A percentile compares a stretch with the other conserved stretches of the same genome.
phyloP scores from a whole-genome alignment of 1,284 basidiomycete genomes.

The Volvariella volvacea region DNA sequence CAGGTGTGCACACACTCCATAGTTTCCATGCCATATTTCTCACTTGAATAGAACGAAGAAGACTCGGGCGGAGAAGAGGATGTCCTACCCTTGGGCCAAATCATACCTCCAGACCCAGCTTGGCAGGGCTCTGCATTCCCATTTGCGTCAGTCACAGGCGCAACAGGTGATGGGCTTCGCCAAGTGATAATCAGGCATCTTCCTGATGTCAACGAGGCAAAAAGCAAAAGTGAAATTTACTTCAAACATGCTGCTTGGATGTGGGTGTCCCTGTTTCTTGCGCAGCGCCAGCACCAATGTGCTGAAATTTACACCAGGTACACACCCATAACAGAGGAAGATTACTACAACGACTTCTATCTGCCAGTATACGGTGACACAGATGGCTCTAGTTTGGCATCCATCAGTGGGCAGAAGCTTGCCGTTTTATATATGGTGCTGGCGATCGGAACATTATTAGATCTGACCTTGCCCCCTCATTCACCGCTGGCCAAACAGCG shows the following conservation, averaged over 20 bases:
- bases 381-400: conserved; percentile 27
- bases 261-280: conserved; percentile 31
- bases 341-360: conserved; percentile 47
- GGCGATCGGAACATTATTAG: conserved; percentile 40
- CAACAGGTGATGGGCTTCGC: conserved; percentile 36
- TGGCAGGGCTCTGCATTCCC: conserved; percentile 59
- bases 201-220: conserved; percentile 37
- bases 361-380: conserved; percentile 40
- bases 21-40: conserved; percentile 10
- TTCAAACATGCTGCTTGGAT: conserved; percentile 65
- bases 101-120: conserved; percentile 43
- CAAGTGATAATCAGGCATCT: conserved; percentile 37
- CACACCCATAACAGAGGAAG: conserved; percentile 48
- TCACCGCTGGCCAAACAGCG: conserved; percentile 45
- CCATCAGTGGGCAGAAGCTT: conserved; percentile 39
- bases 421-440: conserved; percentile 39
- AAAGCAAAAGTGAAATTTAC: conserved; percentile 42
- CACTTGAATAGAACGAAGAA: conserved; percentile 43
- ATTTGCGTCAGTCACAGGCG: conserved; percentile 37
- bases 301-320: conserved; percentile 36
- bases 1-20: conserved; percentile 24
- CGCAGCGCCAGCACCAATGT: neutral
- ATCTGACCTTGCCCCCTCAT: conserved; percentile 42
- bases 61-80: conserved; percentile 47
- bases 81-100: conserved; percentile 29